Percentiles rank a stretch among this genome's conserved stretches.
Evolutionary conservation across 2,329 filamentous ascomycete genomes (phyloP).

Genomic region (Zymoseptoria brevis): DNA sequence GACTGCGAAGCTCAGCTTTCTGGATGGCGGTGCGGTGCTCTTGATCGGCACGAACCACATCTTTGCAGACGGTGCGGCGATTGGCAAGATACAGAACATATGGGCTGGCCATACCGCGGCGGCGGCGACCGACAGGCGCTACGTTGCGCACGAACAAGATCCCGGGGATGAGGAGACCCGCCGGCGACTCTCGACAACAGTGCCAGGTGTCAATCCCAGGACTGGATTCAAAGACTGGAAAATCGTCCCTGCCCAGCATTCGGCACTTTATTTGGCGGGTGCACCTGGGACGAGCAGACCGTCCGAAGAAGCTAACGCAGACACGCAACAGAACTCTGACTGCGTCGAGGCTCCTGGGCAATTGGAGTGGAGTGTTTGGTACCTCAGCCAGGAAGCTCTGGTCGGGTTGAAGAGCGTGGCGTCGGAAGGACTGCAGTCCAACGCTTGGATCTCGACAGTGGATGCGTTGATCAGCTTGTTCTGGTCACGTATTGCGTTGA

Average conservation of each 20-base stretch:
- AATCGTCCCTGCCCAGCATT: constrained; percentile 7
- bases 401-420: constrained; percentile 11
- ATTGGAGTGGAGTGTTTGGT: constrained; percentile 10
- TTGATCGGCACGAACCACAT: constrained; percentile 15
- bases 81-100: constrained; percentile 12
- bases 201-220: not conserved
- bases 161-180: constrained; percentile 4
- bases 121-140: constrained; percentile 1
- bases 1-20: constrained; percentile 10
- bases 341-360: not conserved
- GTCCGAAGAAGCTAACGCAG: constrained; percentile 6
- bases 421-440: not conserved
- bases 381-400: constrained; percentile 10
- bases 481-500: constrained; percentile 11
- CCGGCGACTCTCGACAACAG: constrained; percentile 8
- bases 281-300: constrained; percentile 2
- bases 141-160: constrained; percentile 4
- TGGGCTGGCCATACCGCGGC: constrained; percentile 13
- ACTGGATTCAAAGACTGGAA: constrained; percentile 7
- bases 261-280: constrained; percentile 8
- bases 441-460: constrained; percentile 16
- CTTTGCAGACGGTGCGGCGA: constrained; percentile 6
- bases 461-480: constrained; percentile 14
- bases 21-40: constrained; percentile 11
- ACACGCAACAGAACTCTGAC: too few relatives aligned